A percentile compares a stretch with the other conserved stretches of the same genome.
These are phyloP conservation scores for Metschnikowia picachoensis DNA, from an alignment of 805 yeast genomes.

Conservation along the genomic window DNA sequence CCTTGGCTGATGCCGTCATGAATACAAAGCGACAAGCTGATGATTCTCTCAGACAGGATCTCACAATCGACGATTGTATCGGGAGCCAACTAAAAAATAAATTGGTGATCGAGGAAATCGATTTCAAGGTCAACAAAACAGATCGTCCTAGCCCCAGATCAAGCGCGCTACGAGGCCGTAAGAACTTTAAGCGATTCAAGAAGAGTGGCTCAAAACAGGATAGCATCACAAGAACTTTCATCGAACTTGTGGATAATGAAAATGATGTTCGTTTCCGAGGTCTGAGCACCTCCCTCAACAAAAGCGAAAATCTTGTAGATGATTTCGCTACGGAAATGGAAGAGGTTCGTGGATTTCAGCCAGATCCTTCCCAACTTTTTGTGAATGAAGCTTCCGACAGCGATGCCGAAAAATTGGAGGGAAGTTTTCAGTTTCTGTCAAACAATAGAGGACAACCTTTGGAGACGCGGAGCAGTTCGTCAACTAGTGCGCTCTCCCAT, in stretches of 20 bases:
- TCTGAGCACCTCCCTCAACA: not conserved
- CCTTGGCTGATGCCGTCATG: slow-evolving; percentile 14
- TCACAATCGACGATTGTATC: not conserved
- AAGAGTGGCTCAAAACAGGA: slow-evolving; percentile 8
- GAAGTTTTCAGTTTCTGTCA: slow-evolving; percentile 9
- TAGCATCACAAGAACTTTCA: slow-evolving; percentile 13
- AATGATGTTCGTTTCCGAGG: slow-evolving; percentile 7
- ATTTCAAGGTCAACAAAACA: not conserved
- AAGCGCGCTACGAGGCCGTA: slow-evolving; percentile 9
- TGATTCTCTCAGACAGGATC: slow-evolving; percentile 5
- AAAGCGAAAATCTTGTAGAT: not conserved
- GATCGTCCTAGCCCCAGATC: not conserved
- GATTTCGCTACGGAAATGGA: slow-evolving; percentile 16
- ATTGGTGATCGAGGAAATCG: slow-evolving; percentile 5
- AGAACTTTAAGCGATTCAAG: slow-evolving; percentile 16
- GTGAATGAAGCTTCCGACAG: slow-evolving; percentile 12
- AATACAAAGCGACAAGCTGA: slow-evolving; percentile 12
- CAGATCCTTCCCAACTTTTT: slow-evolving; percentile 13
- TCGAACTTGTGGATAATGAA: slow-evolving; percentile 13
- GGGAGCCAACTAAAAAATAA: not conserved
- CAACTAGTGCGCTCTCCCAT: not conserved
- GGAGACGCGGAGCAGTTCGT: not conserved
- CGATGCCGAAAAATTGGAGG: slow-evolving; percentile 2
- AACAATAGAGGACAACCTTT: not conserved
- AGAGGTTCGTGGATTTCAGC: slow-evolving; percentile 16